Base-by-base conservation (phyloP, 2,329 filamentous ascomycete genomes). In the Dothistroma septosporum region DNA sequence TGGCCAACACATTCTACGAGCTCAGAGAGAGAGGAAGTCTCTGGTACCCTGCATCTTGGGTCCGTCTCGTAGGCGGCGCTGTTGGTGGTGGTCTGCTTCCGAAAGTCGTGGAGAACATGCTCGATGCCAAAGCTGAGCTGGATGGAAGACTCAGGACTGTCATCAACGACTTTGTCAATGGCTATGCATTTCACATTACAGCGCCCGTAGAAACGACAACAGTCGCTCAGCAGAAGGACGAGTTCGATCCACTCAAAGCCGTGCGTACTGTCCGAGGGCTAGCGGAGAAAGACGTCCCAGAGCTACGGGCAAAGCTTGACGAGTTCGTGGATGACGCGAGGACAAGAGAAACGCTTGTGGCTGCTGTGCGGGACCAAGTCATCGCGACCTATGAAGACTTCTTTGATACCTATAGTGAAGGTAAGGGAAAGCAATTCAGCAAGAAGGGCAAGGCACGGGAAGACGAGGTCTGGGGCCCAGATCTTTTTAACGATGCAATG, bases 81-180 rank as follows among this genome's bases (percentile, higher is more conserved):
- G 66, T 73, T 2, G 73, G 68, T 7, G 72, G 72, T 46, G 79
- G 81, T 10, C 80, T 88, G 2, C 76, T 88, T 32, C 86, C 86
- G 0, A 83, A 83, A 50, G 86, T 89, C 2, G 84, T 89, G 0
- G 85, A 88, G 70, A 88, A 88, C 70, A 88, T 89, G 86, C 79
- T 88, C 16, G 86, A 89, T 69, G 86, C 86, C 21, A 88, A 88
- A 74, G 85, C 84, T 11, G 86, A 89, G 71, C 78, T 89, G 0
- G 86, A 89, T 65, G 84, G 83, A 0, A 78, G 83, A 8, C 77
- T 89, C 8, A 76, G 86, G 46, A 82, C 80, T 6, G 83, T 85
- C 1, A 88, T 89, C 71, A 87, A 85, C 60, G 84, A 87, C 61
- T 87, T 89, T 65, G 87, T 85, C n/a, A 80, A 78, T 53, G 76